A percentile compares a stretch with the other conserved stretches of the same genome.
phyloP scores from a whole-genome alignment of 805 yeast species.

The Debaryomyces tyrocola region DNA sequence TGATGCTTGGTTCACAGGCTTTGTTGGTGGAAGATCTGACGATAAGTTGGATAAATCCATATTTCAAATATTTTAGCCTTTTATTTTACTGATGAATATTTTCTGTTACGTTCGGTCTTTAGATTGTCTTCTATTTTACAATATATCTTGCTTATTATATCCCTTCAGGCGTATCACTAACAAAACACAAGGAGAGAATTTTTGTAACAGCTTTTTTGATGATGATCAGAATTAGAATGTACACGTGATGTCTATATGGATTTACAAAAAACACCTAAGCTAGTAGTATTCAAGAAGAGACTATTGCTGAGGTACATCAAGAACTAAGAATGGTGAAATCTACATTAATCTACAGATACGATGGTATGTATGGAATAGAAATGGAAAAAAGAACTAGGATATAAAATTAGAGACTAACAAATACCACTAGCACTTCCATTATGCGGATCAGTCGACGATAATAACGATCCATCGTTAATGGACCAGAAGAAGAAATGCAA shows the following conservation, averaged over 20 bases:
- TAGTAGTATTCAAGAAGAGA: too few relatives aligned
- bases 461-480: slow-evolving; percentile 53
- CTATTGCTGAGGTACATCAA: neutral
- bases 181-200: neutral
- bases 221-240: neutral
- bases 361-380: slow-evolving; percentile 41
- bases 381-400: neutral
- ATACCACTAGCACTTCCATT: slow-evolving; percentile 68
- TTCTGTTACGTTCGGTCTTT: too few relatives aligned
- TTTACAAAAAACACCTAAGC: neutral
- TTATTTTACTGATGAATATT: too few relatives aligned
- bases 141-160: too few relatives aligned
- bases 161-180: neutral
- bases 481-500: slow-evolving; percentile 88
- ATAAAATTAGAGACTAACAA: neutral
- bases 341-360: slow-evolving; percentile 63
- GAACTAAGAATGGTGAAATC: slow-evolving; percentile 56
- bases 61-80: neutral
- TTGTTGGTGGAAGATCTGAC: slow-evolving; percentile 52
- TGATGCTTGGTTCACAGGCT: slow-evolving; percentile 48
- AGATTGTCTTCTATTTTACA: too few relatives aligned
- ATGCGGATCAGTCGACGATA: slow-evolving; percentile 86
- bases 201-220: neutral
- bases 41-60: slow-evolving; percentile 70
- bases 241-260: neutral